Evolutionary conservation across 148 eudicot species (phyloP), one percentile per base, ranked within the genome.

Genomic region (Dysphania ambrosioides): DNA sequence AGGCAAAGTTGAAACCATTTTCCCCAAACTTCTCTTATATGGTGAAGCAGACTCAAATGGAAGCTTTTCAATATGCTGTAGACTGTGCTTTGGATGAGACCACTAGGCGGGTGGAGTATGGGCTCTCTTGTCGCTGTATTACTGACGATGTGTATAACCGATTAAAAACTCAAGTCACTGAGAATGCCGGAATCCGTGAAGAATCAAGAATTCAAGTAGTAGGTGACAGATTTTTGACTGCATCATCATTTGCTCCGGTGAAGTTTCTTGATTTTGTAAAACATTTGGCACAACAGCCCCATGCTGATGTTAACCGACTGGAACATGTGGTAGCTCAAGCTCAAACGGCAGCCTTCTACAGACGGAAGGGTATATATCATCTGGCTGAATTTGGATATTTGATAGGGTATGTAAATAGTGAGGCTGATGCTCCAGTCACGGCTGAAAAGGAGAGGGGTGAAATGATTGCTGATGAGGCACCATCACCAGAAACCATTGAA

Each of bases 121-220:
- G 87, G 31, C 83, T 92, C 23, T 84, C 91, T 7, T 92, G 97
- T 78, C 75, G 65, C 49, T 92, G 97, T 75, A 80, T 88, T n/a
- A n/a, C n/a, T 30, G 72, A 82, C 35, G 95, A 83, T 68, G 83
- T 86, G 18, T 79, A 65, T 70, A 66, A 75, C 34, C 65, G 74
- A 74, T 40, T 88, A 47, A 81, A 85, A 76, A 68, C 77, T 23
- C 95, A 92, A 70, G 78, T 62, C 70, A 30, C 87, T 72, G 79
- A 72, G 67, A 88, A 87, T 81, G 85, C 84, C 71, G 97, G 97
- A 35, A 81, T 92, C 32, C 73, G 72, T 6, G 79, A 85, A 81
- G 73, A 84, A 56, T 72, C 82, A 18, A 78, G 84, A 63, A 75
- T 56, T 55, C 83, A 75, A 76, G 79, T 72, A 64, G 86, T 88